A percentile compares a stretch with the other conserved stretches of the same genome.
Evolutionary conservation across 1,284 basidiomycete genomes (phyloP).

Genomic region (Cryptococcus sp.): DNA sequence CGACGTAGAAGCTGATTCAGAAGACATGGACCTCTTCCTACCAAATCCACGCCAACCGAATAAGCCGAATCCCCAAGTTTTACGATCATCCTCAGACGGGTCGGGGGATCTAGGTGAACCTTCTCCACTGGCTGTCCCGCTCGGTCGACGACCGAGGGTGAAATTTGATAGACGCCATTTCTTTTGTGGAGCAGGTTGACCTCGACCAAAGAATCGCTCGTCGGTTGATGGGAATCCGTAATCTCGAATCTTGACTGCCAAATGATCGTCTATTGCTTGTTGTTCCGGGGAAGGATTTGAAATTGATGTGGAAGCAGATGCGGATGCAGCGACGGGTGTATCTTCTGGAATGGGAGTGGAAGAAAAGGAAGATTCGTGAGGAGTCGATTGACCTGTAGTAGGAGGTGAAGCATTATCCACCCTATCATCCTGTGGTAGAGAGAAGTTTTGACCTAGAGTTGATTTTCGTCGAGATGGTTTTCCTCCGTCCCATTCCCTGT

Average conservation of each 20-base stretch:
- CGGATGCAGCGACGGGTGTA: background rate
- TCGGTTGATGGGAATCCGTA: slow-evolving; percentile 33
- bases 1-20: background rate
- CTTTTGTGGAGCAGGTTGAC: background rate
- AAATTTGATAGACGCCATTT: background rate
- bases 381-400: background rate
- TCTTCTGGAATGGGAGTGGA: background rate
- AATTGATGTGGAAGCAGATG: background rate
- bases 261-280: background rate
- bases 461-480: slow-evolving; percentile 7
- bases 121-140: background rate
- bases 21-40: slow-evolving; percentile 1
- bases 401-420: background rate
- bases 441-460: slow-evolving; percentile 11
- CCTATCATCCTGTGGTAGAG: slow-evolving; percentile 4
- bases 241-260: slow-evolving; percentile 31
- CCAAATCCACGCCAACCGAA: slow-evolving; percentile 24
- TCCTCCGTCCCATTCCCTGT: background rate
- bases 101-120: background rate
- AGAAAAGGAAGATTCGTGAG: background rate
- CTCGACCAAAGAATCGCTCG: slow-evolving; percentile 31
- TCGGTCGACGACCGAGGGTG: background rate
- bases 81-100: background rate
- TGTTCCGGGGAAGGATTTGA: background rate
- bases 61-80: slow-evolving; percentile 18